Evolutionary conservation across 768 basidiomycete species (phyloP), one percentile per base, ranked within the genome.

Genomic region (Macrocybe gigantea): DNA sequence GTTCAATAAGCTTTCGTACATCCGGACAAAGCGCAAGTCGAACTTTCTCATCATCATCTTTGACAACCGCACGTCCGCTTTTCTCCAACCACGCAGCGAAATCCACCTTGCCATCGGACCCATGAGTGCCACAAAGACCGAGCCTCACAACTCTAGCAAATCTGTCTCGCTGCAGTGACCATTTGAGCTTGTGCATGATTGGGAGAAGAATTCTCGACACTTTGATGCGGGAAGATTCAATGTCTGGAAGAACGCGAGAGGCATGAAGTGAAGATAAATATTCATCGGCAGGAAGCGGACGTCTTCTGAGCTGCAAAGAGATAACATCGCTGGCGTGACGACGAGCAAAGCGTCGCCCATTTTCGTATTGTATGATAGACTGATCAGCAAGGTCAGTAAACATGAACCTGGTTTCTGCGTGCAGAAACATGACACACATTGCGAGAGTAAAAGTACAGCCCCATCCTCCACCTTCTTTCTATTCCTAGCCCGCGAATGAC

Each of bases 331-430:
- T 66, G 14, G 79, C 77, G 36, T 79, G 78, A 42, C 66, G 68
- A 36, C 80, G 80, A 46, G 77, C 71, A 13, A 88, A 65, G 13
- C 68, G 65, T 45, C 74, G 61, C 5, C 78, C 72, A 37, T 65
- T 77, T 63, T 86, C 82, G 51, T 87, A 88, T 59, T 85, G 85
- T 7, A 68, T 61, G 35, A 81, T 79, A 44, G 83, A 83, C 86
- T 88, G 60, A 47, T 38, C 38, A 5, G 37, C 43, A 35, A 48
- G 45, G 41, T 33, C 45, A 36, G 51, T 54, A 49, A 46, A 42
- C 22, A 22, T 22, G 22, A 41, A 54, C 33, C 44, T 29, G 14
- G 3, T 47, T 36, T 38, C 12, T 47, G 43, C 30, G 46, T 15
- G 38, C 22, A 51, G 39, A 44, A 49, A 29, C 33, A 22, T 30